A percentile compares a stretch with the other conserved stretches of the same genome.
These are phyloP conservation scores for Cadophora sp. DNA, from an alignment of 2,329 filamentous ascomycete genomes.

Conservation along the genomic window DNA sequence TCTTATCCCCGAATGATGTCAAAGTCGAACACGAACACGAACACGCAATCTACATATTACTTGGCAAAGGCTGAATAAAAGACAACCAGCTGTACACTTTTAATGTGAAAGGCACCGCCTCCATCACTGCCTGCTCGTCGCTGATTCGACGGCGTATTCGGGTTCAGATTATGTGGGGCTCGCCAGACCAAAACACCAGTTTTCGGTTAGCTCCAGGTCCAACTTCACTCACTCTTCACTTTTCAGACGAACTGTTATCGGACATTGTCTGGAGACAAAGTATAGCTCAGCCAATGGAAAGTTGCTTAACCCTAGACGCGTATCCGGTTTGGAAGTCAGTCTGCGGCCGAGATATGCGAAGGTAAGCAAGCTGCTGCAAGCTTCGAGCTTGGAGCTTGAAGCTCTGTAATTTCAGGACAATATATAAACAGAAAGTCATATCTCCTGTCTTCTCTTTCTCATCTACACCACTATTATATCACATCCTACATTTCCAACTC, in stretches of 20 bases:
- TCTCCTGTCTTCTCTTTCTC: not conserved
- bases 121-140: no score
- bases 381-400: not conserved
- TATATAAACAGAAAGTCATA: not conserved
- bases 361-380: not conserved
- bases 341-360: not conserved
- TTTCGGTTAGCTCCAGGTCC: not conserved
- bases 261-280: not conserved
- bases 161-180: not conserved
- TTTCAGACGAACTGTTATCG: not conserved
- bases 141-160: constrained; percentile 15
- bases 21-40: constrained; percentile 15
- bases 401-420: not conserved
- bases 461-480: not conserved
- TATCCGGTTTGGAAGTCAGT: not conserved
- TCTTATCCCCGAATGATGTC: not conserved
- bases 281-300: not conserved
- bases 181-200: not conserved
- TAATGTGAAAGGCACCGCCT: not conserved
- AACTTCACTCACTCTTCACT: not conserved
- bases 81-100: not conserved
- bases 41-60: not conserved
- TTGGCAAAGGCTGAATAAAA: not conserved
- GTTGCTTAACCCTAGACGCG: not conserved
- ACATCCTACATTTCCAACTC: not conserved